Percentiles rank a stretch among this genome's conserved stretches.
These are phyloP conservation scores for Sclerotiophoma versabilis DNA, from an alignment of 2,329 filamentous ascomycete species.

Conservation along the genomic window DNA sequence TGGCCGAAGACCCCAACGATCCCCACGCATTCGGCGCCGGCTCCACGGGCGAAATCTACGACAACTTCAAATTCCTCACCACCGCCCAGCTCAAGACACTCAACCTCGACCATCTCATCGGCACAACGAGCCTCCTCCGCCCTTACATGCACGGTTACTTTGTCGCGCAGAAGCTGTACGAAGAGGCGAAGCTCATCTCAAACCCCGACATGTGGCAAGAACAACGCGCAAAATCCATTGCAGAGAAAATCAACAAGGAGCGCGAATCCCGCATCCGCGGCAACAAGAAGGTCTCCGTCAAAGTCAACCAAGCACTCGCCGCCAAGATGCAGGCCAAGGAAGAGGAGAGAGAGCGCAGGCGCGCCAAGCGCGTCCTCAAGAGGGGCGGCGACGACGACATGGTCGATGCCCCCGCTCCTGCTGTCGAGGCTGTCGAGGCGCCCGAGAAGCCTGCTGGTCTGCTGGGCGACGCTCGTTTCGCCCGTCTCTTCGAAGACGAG, in stretches of 20 bases:
- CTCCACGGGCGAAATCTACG: slow-evolving; percentile 81
- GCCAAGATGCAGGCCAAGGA: slow-evolving; percentile 71
- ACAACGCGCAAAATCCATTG: slow-evolving; percentile 86
- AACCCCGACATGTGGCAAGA: slow-evolving; percentile 96
- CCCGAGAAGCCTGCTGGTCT: slow-evolving; percentile 59
- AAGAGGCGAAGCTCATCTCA: slow-evolving; percentile 89
- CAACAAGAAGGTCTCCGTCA: slow-evolving; percentile 86
- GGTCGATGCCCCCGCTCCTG: slow-evolving; percentile 32
- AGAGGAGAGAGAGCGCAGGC: slow-evolving; percentile 66
- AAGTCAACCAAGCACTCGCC: slow-evolving; percentile 84
- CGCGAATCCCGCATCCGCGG: slow-evolving; percentile 93
- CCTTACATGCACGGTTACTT: slow-evolving; percentile 99
- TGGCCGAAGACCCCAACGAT: slow-evolving; percentile 81
- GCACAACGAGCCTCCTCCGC: slow-evolving; percentile 85
- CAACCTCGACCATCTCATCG: slow-evolving; percentile 86
- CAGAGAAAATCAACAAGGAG: slow-evolving; percentile 96
- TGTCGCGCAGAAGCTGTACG: slow-evolving; percentile 92
- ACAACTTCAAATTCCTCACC: slow-evolving; percentile 99
- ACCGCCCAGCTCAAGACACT: slow-evolving; percentile 83
- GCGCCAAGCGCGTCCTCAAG: slow-evolving; percentile 61
- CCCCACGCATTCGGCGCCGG: slow-evolving; percentile 63
- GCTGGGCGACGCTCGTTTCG: slow-evolving; percentile 86
- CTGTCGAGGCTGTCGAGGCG: slow-evolving; percentile 29
- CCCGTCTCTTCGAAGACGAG: slow-evolving; percentile 86
- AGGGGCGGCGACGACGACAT: slow-evolving; percentile 63